Percentiles rank a stretch among this genome's conserved stretches.
Evolutionary conservation across 805 yeast genomes (phyloP).

Genomic region (Candida ascalaphidarum): DNA sequence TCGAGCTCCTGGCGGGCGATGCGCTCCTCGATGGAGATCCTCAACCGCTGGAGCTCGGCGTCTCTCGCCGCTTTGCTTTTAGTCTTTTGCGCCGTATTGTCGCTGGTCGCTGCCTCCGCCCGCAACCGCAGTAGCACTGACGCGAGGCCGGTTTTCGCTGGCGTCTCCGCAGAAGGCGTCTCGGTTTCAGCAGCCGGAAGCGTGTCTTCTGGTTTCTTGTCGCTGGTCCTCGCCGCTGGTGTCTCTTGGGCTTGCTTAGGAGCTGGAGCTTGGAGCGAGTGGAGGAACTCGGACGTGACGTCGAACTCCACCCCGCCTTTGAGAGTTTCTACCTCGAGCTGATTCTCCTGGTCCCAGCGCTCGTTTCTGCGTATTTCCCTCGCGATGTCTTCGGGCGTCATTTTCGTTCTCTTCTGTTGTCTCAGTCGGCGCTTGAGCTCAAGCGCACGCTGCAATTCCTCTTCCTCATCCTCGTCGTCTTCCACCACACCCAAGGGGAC

Average conservation of each 20-base stretch:
- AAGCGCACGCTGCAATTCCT: slow-evolving; percentile 24
- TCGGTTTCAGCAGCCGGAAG: no score
- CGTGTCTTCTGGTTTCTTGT: no score
- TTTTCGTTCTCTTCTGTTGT: slow-evolving; percentile 14
- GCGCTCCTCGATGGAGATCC: slow-evolving; percentile 25
- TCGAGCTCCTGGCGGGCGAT: slow-evolving; percentile 19
- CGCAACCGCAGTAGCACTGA: no score
- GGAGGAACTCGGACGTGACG: no score
- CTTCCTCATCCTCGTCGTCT: slow-evolving; percentile 16
- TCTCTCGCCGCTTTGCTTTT: slow-evolving; percentile 16
- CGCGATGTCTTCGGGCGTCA: slow-evolving; percentile 29
- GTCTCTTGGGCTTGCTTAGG: no score
- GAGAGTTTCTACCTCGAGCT: slow-evolving; percentile 4
- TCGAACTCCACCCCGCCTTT: no score
- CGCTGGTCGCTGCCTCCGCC: no score
- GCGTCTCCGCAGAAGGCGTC: no score
- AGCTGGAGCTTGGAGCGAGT: no score
- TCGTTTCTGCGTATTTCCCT: slow-evolving; percentile 21
- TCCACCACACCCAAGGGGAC: slow-evolving; percentile 16
- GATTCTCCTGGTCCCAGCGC: slow-evolving; percentile 9
- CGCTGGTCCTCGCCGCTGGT: no score
- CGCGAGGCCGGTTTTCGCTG: no score
- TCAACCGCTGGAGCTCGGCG: slow-evolving; percentile 20
- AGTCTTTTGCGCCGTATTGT: no score
- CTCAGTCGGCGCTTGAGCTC: slow-evolving; percentile 15